Conservation (phyloP, 345 rosid species). For the Tarenaya hassleriana region DNA sequence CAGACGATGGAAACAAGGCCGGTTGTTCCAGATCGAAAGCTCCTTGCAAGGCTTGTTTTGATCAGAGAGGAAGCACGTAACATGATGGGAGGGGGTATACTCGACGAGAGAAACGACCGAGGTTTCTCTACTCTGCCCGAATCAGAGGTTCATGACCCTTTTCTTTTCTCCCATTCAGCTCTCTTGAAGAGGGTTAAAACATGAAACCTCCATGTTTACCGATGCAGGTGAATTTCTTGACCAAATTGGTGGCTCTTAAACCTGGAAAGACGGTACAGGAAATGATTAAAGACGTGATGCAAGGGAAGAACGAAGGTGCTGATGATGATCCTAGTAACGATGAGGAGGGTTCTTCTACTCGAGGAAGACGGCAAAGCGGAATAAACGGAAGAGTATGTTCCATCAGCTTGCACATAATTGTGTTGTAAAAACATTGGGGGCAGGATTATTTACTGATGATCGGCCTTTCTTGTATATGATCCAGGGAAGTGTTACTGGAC, state of each 20-base stretch:
- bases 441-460: not conserved
- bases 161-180: not conserved
- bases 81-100: constrained; percentile 97
- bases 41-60: constrained; percentile 83
- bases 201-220: not conserved
- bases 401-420: not conserved
- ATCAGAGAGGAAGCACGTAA: constrained; percentile 90
- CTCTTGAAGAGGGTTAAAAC: not conserved
- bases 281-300: constrained; percentile 87
- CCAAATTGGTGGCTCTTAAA: constrained; percentile 76
- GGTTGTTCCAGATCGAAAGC: constrained; percentile 73
- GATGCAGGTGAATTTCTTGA: constrained; percentile 76
- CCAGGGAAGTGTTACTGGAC: constrained; percentile 70
- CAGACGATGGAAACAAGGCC: constrained; percentile 92
- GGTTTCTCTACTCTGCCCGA: constrained; percentile 85
- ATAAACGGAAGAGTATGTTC: constrained; percentile 63
- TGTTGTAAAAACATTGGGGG: no score
- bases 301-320: constrained; percentile 78
- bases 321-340: no score
- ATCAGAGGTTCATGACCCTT: constrained; percentile 55
- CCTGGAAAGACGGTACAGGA: constrained; percentile 72
- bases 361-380: constrained; percentile 35
- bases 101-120: constrained; percentile 92
- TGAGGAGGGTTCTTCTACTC: constrained; percentile 33
- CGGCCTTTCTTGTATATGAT: constrained; percentile 16